phyloP scores from a whole-genome alignment of 768 basidiomycete species.

The Lactifluus hygrophoroides region DNA sequence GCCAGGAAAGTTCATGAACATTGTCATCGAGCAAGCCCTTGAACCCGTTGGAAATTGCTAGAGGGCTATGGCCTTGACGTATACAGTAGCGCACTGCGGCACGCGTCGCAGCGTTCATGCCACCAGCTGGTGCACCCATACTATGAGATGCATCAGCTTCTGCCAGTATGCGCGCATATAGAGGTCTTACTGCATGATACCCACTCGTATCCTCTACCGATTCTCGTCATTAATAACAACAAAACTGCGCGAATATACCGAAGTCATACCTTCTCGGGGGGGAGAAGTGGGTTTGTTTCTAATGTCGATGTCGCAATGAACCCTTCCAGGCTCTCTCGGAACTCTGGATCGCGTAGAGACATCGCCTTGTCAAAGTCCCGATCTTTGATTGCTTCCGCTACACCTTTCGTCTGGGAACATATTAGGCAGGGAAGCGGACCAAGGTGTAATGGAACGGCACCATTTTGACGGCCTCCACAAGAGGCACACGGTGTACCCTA shows the following conservation, averaged over 20 bases:
- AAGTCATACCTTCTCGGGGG: constrained; percentile 26
- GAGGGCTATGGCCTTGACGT: constrained; percentile 84
- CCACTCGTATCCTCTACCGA: constrained; percentile 62
- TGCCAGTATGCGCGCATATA: neutral
- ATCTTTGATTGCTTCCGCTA: constrained; percentile 69
- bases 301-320: constrained; percentile 69
- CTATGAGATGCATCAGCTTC: constrained; percentile 33
- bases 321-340: constrained; percentile 77
- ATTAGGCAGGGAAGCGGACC: neutral
- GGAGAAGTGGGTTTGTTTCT: constrained; percentile 30
- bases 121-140: constrained; percentile 94
- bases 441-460: constrained; percentile 30
- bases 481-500: constrained; percentile 84
- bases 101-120: constrained; percentile 97
- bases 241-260: neutral
- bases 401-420: constrained; percentile 65
- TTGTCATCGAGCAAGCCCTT: constrained; percentile 87
- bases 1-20: constrained; percentile 83
- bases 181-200: constrained; percentile 68
- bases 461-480: constrained; percentile 90
- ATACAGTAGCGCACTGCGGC: constrained; percentile 91
- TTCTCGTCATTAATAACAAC: neutral
- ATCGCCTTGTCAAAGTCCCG: constrained; percentile 86
- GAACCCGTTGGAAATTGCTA: constrained; percentile 94
- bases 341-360: constrained; percentile 86